phyloP scores from a whole-genome alignment of 352 stramenopile genomes.

The Pythium grandisporangium region DNA sequence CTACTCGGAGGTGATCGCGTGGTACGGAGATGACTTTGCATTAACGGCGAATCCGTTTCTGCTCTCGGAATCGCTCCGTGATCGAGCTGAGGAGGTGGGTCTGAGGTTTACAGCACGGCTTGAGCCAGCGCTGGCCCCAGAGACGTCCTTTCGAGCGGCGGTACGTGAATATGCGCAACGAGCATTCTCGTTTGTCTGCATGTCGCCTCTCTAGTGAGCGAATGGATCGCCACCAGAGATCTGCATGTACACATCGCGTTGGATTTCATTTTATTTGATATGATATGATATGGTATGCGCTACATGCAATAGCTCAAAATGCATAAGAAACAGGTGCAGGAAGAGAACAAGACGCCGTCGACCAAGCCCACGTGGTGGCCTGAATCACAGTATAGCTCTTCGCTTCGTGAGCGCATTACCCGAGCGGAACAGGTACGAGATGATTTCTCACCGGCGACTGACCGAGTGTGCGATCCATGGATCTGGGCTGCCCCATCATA shows the following conservation, averaged over 20 bases:
- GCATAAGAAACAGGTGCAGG: constrained; percentile 21
- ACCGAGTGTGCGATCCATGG: no score
- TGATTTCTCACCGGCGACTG: no score
- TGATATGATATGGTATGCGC: no score
- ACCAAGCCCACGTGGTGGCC: constrained; percentile 49
- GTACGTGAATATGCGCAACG: no score
- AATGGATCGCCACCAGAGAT: no score
- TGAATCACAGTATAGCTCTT: constrained; percentile 23
- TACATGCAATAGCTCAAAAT: constrained; percentile 29
- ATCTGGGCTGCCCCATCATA: no score
- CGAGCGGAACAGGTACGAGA: constrained; percentile 36
- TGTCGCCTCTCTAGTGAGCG: no score
- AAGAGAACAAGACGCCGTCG: no score
- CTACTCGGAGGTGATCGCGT: constrained; percentile 30
- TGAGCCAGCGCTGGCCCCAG: no score
- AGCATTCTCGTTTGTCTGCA: no score
- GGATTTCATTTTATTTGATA: no score
- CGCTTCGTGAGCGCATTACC: constrained; percentile 24
- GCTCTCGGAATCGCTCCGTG: constrained; percentile 29
- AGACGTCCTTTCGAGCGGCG: constrained; percentile 18
- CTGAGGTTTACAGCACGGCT: constrained; percentile 13
- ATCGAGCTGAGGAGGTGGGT: constrained; percentile 27
- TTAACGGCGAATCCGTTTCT: constrained; percentile 65
- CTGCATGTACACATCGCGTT: no score
- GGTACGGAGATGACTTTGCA: constrained; percentile 70